Base-by-base conservation (phyloP, 371 early-diverging fungal genomes). In the Apophysomyces variabilis region DNA sequence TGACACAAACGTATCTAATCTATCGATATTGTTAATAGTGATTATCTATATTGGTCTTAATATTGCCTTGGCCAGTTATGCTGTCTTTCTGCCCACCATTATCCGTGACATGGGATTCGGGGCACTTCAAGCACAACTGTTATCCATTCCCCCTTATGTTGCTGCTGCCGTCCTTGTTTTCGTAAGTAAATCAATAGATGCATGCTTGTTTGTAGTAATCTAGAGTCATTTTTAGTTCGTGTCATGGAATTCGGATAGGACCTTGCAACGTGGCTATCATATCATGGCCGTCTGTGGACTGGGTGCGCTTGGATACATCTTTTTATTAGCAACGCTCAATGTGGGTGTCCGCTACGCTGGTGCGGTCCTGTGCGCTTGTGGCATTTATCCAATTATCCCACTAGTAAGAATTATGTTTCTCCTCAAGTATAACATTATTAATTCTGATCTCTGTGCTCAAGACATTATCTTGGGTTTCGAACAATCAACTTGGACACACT, bases 401-500 rank as follows among this genome's bases (percentile, higher is more conserved):
- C 47, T 82, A 35, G 68, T 66, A 66, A 50, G 61, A 58, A 14
- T 5, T 7, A 21, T 14, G 47, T 47, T 14, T 16, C 47, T 14
- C 11, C 1, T 18, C n/a, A 11, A 21, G 16, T 5, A 16, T 41
- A 11, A 41, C 41, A 41, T 11, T 11, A 21, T 4, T 38, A 21
- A 57, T 7, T 1, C 12, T 61, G n/a, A 43, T 47, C 43, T 21
- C 26, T 8, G 11, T 69, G 62, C 12, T 64, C 68, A 57, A 69
- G 16, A 79, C 82, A 32, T 67, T 86, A 16, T 82, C 82, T 44
- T 87, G 87, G 87, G 80, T 85, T 2, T 78, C 84, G 6, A 86
- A 87, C 67, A 87, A 86, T 61, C 71, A 84, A 32, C 66, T 85
- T 18, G 86, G 87, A 7, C 85, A 84, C 57, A 86, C 86, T 0